These are phyloP conservation scores for Boletus coccyginus DNA, from an alignment of 768 basidiomycete genomes.

Conservation along the genomic window DNA sequence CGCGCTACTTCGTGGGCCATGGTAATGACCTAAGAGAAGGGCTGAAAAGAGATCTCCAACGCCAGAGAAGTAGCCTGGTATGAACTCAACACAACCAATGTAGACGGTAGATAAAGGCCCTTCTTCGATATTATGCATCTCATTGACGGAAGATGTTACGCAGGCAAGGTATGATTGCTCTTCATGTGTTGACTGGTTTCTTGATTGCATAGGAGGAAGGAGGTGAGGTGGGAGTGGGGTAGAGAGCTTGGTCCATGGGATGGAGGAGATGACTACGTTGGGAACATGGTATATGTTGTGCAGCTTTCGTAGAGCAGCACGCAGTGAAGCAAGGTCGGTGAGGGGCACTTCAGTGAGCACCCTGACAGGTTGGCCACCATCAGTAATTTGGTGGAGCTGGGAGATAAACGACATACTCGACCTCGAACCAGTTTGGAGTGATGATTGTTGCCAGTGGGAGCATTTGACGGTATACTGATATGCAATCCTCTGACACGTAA, in stretches of 20 bases:
- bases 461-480: constrained; percentile 82
- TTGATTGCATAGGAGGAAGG: constrained; percentile 20
- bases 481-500: constrained; percentile 84
- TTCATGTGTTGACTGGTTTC: constrained; percentile 3
- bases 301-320: constrained; percentile 63
- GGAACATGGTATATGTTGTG: constrained; percentile 77
- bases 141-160: constrained; percentile 60
- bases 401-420: constrained; percentile 57
- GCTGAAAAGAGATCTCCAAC: constrained; percentile 98
- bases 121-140: constrained; percentile 13
- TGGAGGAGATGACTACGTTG: constrained; percentile 90
- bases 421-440: constrained; percentile 98
- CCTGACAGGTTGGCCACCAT: constrained; percentile 38
- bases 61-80: constrained; percentile 93
- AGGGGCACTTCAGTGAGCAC: constrained; percentile 72
- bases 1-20: constrained; percentile 21
- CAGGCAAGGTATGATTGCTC: constrained; percentile 65
- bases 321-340: constrained; percentile 62
- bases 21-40: constrained; percentile 80
- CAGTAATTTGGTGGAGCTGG: background rate
- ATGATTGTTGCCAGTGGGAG: constrained; percentile 87
- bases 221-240: constrained; percentile 48
- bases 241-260: constrained; percentile 69
- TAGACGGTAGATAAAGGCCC: constrained; percentile 47
- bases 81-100: constrained; percentile 68